Percentiles rank a stretch among this genome's conserved stretches.
Evolutionary conservation across 202 grass and related monocot species (phyloP).

Genomic region (Bolboschoenoplectus hybrid): DNA sequence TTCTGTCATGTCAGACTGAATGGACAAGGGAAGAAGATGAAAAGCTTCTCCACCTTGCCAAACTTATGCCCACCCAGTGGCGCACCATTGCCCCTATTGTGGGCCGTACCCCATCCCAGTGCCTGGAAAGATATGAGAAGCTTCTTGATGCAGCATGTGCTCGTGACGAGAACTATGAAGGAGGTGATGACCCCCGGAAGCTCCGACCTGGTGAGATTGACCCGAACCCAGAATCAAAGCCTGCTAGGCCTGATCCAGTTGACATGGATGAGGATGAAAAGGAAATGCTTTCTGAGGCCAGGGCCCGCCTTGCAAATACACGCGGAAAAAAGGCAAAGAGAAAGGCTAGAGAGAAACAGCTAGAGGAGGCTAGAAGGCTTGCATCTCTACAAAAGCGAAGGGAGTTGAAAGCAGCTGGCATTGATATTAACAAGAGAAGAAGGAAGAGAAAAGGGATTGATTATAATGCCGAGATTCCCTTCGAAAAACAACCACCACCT

Average conservation of each 20-base stretch:
- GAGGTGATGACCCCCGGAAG: slow-evolving; percentile 80
- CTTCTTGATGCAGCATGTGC: slow-evolving; percentile 85
- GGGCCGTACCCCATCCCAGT: slow-evolving; percentile 83
- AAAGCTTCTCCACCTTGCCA: slow-evolving; percentile 92
- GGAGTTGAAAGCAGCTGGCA: slow-evolving; percentile 86
- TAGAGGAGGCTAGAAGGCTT: slow-evolving; percentile 90
- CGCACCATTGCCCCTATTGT: slow-evolving; percentile 97
- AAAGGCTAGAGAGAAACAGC: slow-evolving; percentile 91
- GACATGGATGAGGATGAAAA: slow-evolving; percentile 96
- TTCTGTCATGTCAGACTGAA: slow-evolving; percentile 67
- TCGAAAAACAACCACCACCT: slow-evolving; percentile 79
- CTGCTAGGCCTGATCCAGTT: slow-evolving; percentile 85
- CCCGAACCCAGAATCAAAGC: slow-evolving; percentile 89
- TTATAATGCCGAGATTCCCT: slow-evolving; percentile 87
- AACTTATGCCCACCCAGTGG: slow-evolving; percentile 98
- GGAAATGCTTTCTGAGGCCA: slow-evolving; percentile 89
- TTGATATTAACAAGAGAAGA: slow-evolving; percentile 65
- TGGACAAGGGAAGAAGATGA: slow-evolving; percentile 99
- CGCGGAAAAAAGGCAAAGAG: slow-evolving; percentile 92
- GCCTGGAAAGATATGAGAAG: slow-evolving; percentile 88
- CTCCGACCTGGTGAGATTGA: slow-evolving; percentile 89
- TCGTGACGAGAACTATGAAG: slow-evolving; percentile 87
- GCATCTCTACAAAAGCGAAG: slow-evolving; percentile 86
- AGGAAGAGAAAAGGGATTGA: slow-evolving; percentile 92
- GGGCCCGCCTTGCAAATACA: slow-evolving; percentile 85